Evolutionary conservation across 2,329 filamentous ascomycete genomes (phyloP), one percentile per base, ranked within the genome.

Genomic region (Aureobasidium sp.): DNA sequence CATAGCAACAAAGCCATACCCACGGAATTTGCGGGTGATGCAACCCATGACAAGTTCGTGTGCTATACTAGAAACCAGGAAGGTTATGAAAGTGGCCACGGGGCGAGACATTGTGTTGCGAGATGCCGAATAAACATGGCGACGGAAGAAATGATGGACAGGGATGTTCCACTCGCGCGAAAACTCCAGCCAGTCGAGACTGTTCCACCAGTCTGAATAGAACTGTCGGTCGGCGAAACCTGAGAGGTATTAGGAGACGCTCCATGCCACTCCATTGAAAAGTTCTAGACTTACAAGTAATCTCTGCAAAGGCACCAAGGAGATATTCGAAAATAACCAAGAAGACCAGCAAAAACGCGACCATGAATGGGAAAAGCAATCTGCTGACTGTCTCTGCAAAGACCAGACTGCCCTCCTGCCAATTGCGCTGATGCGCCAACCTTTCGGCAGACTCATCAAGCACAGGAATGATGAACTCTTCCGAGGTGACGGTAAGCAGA

Each of bases 271-370:
- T 42, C 53, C 52, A 60, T 60, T 32, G 17, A 17, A 34, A 26
- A 23, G n/a, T 12, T 26, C 8, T 44, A 39, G 23, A 69, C 74
- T 70, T 70, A 77, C 76, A 83, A 20, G 92, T 96, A 67, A 97
- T 89, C 74, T 99, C 94, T 15, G 92, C 94, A 70, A 95, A 96
- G 52, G 92, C 92, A 63, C 93, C 94, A 37, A 97, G 84, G 12
- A 96, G 84, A 75, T 97, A 99, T 75, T 99, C 94, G 74, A 97
- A 99, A 70, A 97, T 97, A 74, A 97, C 91, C 63, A 99, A 86
- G 79, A 99, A 99, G 61, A 97, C 92, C 52, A 97, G 85, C 5
- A 97, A 80, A 73, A 97, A 95, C 4, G 88, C 96, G 64, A 97
- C 82, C 90, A 97, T 97, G 75, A 97, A 99, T 3, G 94, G 94